Evolutionary conservation across 768 basidiomycete species (phyloP).

Genomic region (Podaxis sp.): DNA sequence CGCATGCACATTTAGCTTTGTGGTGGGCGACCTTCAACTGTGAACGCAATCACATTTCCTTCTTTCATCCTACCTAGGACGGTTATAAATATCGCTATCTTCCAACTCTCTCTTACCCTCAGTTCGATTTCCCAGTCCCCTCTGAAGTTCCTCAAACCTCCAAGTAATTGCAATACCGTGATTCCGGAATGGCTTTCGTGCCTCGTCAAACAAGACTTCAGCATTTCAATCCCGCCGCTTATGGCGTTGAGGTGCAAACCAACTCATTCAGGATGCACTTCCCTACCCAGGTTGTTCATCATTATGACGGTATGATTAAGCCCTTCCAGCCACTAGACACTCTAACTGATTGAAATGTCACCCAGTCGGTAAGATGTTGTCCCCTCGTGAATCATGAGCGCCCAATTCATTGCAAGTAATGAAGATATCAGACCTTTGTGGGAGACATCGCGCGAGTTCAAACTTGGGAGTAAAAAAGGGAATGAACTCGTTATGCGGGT

Average conservation of each 20-base stretch:
- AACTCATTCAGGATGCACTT: constrained; percentile 8
- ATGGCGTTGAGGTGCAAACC: constrained; percentile 8
- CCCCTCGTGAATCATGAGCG: not conserved
- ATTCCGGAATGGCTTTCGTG: constrained; percentile 4
- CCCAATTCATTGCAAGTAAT: not conserved
- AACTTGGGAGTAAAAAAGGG: constrained; percentile 26
- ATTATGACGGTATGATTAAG: constrained; percentile 7
- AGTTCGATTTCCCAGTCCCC: not conserved
- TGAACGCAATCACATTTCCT: not conserved
- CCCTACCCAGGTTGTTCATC: constrained; percentile 7
- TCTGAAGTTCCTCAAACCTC: not conserved
- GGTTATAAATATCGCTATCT: constrained; percentile 8
- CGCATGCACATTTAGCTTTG: constrained; percentile 5
- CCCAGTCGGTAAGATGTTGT: constrained; percentile 8
- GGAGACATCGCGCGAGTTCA: constrained; percentile 21
- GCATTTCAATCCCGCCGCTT: not conserved
- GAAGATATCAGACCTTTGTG: constrained; percentile 25
- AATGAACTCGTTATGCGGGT: constrained; percentile 32
- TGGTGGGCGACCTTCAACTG: constrained; percentile 15
- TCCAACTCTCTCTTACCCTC: not conserved
- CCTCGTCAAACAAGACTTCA: not conserved
- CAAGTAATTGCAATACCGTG: not conserved
- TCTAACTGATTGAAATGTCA: not conserved
- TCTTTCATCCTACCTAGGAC: not conserved
- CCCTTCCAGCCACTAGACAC: too few relatives aligned